Evolutionary conservation across 2,329 filamentous ascomycete species (phyloP), one percentile per base, ranked within the genome.

Genomic region (Purpureocillium lavendulum): DNA sequence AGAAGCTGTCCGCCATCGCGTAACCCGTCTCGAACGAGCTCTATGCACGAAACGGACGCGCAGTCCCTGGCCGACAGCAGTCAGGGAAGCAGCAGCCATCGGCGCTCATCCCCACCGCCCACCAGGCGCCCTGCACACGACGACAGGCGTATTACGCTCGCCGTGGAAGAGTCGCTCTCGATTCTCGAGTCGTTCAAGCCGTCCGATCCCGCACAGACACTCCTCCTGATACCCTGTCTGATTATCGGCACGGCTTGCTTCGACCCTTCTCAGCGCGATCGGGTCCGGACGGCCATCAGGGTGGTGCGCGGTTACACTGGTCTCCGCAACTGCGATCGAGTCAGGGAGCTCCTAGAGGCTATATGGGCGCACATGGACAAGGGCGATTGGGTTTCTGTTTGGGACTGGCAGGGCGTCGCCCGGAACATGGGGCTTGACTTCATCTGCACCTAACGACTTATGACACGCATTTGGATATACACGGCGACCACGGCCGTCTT

Each of bases 321-420:
- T 4, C 62, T 81, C 21, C 66, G 71, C 17, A 80, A 79, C 49
- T 71, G 73, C 21, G 71, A 79, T 45, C 65, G 69, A 11, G 71
- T 72, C 3, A 45, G 61, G 13, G 62, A 75, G 43, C 56, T 82
- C 1, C 64, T 82, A 11, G 71, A 77, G 46, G 69, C 73, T 47
- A 62, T 81, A 3, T 82, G 77, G 77, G 57, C 62, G 16, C 62
- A 74, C 16, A 80, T 81, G 74, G 73, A 71, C 18, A 54, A 57
- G 9, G 73, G 70, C 15, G 72, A 80, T 36, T 80, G 75, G 70
- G 49, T 64, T 18, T 65, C 66, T 14, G 75, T 73, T 7, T 82
- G 78, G 78, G 78, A 82, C 53, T 82, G 77, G 77, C 76, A 80
- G 45, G 61, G 62, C 4, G 66, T 80, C 21, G 75, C 76, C 1